Evolutionary conservation across 2,329 filamentous ascomycete genomes (phyloP).

Genomic region (Fusarium duplospermum): DNA sequence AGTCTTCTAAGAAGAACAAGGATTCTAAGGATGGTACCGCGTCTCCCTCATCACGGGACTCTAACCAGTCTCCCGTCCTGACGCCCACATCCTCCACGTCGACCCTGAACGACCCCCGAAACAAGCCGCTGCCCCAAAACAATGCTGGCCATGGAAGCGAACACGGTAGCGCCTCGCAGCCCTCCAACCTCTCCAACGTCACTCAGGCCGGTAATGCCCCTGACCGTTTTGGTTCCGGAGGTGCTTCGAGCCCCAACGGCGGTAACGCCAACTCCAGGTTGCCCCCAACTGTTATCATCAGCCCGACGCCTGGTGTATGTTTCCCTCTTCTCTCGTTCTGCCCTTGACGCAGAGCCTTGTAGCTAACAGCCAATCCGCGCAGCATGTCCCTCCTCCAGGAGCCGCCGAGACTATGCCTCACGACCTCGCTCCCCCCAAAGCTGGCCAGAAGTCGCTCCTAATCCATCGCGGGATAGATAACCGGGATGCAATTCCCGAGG

Average conservation of each 20-base stretch:
- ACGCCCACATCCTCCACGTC: slow-evolving; percentile 93
- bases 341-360: not conserved
- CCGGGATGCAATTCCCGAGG: slow-evolving; percentile 91
- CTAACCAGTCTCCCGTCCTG: slow-evolving; percentile 70
- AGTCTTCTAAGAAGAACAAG: slow-evolving; percentile 83
- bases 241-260: slow-evolving; percentile 52
- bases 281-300: slow-evolving; percentile 92
- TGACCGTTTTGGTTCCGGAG: slow-evolving; percentile 57
- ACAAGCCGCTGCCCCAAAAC: slow-evolving; percentile 78
- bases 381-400: slow-evolving; percentile 91
- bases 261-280: slow-evolving; percentile 55
- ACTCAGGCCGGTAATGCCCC: slow-evolving; percentile 50
- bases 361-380: slow-evolving; percentile 20
- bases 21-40: slow-evolving; percentile 80
- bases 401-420: slow-evolving; percentile 98
- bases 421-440: slow-evolving; percentile 93
- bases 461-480: slow-evolving; percentile 89
- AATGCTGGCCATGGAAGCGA: slow-evolving; percentile 59
- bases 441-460: slow-evolving; percentile 87
- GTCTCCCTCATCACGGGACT: slow-evolving; percentile 75
- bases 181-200: slow-evolving; percentile 52
- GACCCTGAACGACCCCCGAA: slow-evolving; percentile 84
- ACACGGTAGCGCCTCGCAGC: slow-evolving; percentile 55
- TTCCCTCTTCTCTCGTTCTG: slow-evolving; percentile 19
- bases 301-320: slow-evolving; percentile 90